These are phyloP conservation scores for Pharus latifolius DNA, from an alignment of 176 grass and related monocot genomes.

Conservation along the genomic window DNA sequence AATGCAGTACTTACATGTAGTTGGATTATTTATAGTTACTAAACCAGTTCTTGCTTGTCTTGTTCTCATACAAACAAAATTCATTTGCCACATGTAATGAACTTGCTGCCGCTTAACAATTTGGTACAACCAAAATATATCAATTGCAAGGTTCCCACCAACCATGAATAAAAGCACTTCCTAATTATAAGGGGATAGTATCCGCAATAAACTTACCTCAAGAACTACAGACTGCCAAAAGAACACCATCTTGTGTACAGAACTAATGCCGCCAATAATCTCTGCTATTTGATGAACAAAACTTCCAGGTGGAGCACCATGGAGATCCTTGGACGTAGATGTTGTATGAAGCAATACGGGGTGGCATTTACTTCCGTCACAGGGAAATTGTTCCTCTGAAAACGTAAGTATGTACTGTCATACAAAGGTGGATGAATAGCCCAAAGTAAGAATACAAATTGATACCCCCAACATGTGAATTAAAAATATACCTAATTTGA, in stretches of 20 bases:
- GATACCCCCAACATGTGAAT: neutral
- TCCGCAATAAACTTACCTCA: slow-evolving; percentile 39
- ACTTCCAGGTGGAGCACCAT: slow-evolving; percentile 83
- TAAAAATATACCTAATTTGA: slow-evolving; percentile 58
- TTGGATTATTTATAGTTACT: neutral
- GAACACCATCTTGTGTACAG: slow-evolving; percentile 69
- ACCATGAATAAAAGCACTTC: neutral
- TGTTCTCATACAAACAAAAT: slow-evolving; percentile 5
- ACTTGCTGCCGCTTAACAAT: neutral
- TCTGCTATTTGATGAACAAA: slow-evolving; percentile 67
- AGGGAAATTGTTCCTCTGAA: slow-evolving; percentile 47
- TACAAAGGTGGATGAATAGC: slow-evolving; percentile 12
- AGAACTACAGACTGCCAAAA: slow-evolving; percentile 69
- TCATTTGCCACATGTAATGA: slow-evolving; percentile 3
- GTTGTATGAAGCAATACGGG: slow-evolving; percentile 22
- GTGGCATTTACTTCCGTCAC: slow-evolving; percentile 15
- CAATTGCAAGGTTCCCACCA: neutral
- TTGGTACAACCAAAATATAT: neutral
- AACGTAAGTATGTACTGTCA: slow-evolving; percentile 28
- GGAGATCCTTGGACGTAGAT: slow-evolving; percentile 48
- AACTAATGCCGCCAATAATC: slow-evolving; percentile 68
- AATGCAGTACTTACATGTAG: slow-evolving; percentile 4
- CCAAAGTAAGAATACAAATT: neutral
- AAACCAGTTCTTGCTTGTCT: neutral
- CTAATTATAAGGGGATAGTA: neutral